These are phyloP conservation scores for Mycena rosella DNA, from an alignment of 768 basidiomycete species.

Conservation along the genomic window DNA sequence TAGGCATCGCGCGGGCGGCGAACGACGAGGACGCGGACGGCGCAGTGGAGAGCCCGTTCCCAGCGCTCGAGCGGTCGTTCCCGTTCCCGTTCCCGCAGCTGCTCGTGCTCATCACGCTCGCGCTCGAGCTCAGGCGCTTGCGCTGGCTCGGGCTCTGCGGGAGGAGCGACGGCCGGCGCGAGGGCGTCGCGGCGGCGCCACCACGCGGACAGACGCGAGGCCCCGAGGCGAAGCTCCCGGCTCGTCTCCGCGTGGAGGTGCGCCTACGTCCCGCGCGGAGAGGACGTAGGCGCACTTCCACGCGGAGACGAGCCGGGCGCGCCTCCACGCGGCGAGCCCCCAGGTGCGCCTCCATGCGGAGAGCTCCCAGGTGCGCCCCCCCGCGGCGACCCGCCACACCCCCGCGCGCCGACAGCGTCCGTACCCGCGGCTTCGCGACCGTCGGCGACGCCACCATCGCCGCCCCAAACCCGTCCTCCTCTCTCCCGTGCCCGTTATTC, in stretches of 20 bases:
- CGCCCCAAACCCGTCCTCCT: too few species aligned
- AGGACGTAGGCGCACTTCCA: neutral
- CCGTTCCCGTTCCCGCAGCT: too few species aligned
- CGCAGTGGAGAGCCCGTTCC: conserved; percentile 33
- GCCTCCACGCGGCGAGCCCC: conserved; percentile 15
- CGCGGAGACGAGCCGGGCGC: conserved; percentile 2
- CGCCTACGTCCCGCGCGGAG: conserved; percentile 16
- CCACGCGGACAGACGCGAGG: conserved; percentile 23
- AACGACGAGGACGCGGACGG: too few species aligned
- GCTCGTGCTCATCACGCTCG: conserved; percentile 11
- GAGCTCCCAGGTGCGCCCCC: too few species aligned
- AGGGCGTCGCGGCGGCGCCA: conserved; percentile 21
- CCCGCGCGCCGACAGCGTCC: conserved; percentile 31
- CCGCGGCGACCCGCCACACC: too few species aligned
- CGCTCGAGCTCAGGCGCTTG: conserved; percentile 34
- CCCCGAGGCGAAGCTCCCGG: conserved; percentile 4
- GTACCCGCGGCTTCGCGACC: conserved; percentile 17
- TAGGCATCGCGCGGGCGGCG: conserved; percentile 32
- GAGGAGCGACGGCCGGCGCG: conserved; percentile 29
- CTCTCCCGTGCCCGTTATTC: too few species aligned
- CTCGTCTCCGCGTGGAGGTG: conserved; percentile 4
- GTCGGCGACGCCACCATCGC: conserved; percentile 31
- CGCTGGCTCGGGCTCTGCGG: conserved; percentile 32
- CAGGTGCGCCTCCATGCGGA: conserved; percentile 16
- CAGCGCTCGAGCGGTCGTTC: conserved; percentile 26